Evolutionary conservation across 2,329 filamentous ascomycete species (phyloP).

Genomic region (Botrytis medusae): DNA sequence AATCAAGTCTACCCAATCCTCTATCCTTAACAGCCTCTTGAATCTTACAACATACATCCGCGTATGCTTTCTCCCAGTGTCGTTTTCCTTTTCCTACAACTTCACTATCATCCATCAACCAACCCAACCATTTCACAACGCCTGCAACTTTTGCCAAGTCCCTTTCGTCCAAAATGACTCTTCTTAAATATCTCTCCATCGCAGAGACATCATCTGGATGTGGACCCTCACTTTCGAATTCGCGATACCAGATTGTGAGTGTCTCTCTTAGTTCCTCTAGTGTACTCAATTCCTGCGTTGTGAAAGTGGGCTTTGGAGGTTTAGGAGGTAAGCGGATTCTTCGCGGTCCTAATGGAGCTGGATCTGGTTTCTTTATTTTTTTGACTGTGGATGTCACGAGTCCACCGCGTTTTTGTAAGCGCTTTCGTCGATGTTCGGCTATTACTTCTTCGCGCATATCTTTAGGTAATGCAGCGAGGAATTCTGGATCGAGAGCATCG

Average conservation of each 20-base stretch:
- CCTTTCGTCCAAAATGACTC: constrained; percentile 72
- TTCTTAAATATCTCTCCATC: constrained; percentile 68
- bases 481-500: constrained; percentile 50
- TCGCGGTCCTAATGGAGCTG: constrained; percentile 31
- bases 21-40: constrained; percentile 56
- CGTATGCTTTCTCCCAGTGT: constrained; percentile 50
- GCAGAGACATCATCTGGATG: constrained; percentile 76
- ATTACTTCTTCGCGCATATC: constrained; percentile 78
- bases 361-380: constrained; percentile 30
- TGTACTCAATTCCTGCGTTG: constrained; percentile 53
- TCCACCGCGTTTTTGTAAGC: constrained; percentile 53
- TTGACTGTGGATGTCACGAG: constrained; percentile 38
- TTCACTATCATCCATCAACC: constrained; percentile 52
- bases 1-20: constrained; percentile 56
- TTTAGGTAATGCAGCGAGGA: constrained; percentile 79
- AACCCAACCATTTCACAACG: constrained; percentile 66
- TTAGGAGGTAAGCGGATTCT: constrained; percentile 49
- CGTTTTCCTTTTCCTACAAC: constrained; percentile 34
- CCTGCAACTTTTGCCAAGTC: constrained; percentile 74
- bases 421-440: constrained; percentile 65
- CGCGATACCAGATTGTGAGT: constrained; percentile 71
- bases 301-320: constrained; percentile 59
- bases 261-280: constrained; percentile 69
- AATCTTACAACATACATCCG: constrained; percentile 50
- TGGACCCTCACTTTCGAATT: constrained; percentile 72